Base-by-base conservation (phyloP, 768 basidiomycete species). In the Rhodotorula babjevae region DNA sequence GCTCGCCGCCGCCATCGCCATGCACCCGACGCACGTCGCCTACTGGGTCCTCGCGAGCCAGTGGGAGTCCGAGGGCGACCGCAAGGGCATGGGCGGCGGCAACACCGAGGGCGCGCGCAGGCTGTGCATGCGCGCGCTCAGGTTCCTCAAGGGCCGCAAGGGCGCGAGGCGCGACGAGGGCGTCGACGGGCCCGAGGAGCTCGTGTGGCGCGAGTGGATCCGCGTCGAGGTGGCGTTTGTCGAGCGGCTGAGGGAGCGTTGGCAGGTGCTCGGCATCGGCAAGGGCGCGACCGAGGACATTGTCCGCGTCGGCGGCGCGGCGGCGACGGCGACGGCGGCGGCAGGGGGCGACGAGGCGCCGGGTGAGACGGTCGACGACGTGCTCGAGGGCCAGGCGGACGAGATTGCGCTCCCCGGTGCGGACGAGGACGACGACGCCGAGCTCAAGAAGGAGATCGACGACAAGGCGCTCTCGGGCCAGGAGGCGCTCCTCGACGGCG, bases 401-500 rank as follows among this genome's bases (percentile, higher is more conserved):
- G 61, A 68, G 1, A 53, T 67, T 18, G 6, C 8, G 2, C 58
- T 65, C 9, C 67, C 59, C 4, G 64, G 67, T 2, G 61, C 52
- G 19, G 64, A 11, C 6, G 63, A 61, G 11, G 66, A 50, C 16
- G 68, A 73, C 15, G 68, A 60, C 31, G 44, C 73, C 68, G 76
- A 68, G 21, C 78, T 78, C 53, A 79, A 80, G 44, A 82, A 79
- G 7, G 74, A 83, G 57, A 82, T 82, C 47, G 84, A 82, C 25
- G 84, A 82, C 52, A 85, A 85, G 61, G 83, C 79, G 7, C 50
- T 68, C 9, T 63, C 83, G 57, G 89, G 89, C 29, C 84, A 89
- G 63, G 83, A 83, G 77, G 85, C 85, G 56, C 87, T 93, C 78
- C 85, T 92, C 84, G 83, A 87, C 63, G 92, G 92, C 36, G 90